A percentile compares a stretch with the other conserved stretches of the same genome.
Evolutionary conservation across 345 rosid genomes (phyloP).

Genomic region (Syzygium jambos): DNA sequence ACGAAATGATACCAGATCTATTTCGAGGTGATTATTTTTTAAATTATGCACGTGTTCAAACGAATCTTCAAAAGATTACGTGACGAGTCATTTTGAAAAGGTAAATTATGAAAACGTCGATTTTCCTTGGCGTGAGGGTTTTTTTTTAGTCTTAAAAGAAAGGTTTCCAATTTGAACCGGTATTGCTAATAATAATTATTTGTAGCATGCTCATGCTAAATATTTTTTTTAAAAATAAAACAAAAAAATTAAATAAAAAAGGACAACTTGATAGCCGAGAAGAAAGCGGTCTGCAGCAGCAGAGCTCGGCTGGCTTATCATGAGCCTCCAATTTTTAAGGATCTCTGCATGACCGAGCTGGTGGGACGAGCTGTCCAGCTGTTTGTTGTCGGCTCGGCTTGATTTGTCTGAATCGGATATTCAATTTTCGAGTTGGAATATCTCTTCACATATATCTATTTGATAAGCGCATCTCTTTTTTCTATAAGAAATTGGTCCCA

Average conservation of each 20-base stretch:
- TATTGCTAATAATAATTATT: background rate
- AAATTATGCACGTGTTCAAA: background rate
- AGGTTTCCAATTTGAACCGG: background rate
- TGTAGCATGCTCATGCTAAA: background rate
- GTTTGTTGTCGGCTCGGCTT: background rate
- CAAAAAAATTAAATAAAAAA: fast-evolving
- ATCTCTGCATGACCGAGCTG: background rate
- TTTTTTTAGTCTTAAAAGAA: background rate
- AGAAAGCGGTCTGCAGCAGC: background rate
- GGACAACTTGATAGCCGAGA: background rate
- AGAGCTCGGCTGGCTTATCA: background rate
- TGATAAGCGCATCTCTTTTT: background rate
- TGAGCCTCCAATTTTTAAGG: background rate
- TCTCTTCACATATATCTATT: background rate
- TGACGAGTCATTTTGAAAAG: background rate
- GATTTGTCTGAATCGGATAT: background rate
- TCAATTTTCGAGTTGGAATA: background rate
- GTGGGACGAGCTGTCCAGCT: conserved; percentile 6
- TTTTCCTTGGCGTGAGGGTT: too few relatives aligned
- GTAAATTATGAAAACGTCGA: background rate
- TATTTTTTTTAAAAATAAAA: background rate
- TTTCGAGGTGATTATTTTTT: fast-evolving
- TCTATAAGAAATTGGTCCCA: background rate
- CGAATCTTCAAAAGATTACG: background rate
- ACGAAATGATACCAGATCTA: background rate